Conservation (phyloP, 257 asterid species). For the Ballota nigra region DNA sequence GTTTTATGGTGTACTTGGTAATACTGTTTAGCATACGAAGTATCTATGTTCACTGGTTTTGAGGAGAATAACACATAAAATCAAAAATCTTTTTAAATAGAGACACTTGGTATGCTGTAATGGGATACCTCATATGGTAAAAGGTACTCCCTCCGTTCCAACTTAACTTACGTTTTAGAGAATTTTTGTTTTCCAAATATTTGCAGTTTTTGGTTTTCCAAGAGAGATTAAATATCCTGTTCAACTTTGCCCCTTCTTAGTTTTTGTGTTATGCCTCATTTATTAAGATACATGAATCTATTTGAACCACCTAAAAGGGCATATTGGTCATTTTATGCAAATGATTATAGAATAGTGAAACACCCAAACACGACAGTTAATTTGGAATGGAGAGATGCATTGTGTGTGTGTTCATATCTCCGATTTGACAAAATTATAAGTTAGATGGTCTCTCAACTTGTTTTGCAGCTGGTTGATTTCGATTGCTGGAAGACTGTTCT, state of each 20-base stretch:
- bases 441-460: conserved; percentile 12
- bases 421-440: not conserved
- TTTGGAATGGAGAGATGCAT: not conserved
- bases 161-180: too few relatives aligned
- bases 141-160: too few relatives aligned
- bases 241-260: too few relatives aligned
- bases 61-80: not conserved
- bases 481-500: conserved; percentile 62
- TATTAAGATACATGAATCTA: too few relatives aligned
- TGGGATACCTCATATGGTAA: not conserved
- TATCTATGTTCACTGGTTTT: not conserved
- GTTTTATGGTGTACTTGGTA: not conserved
- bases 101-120: not conserved
- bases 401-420: not conserved
- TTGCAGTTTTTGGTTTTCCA: too few relatives aligned
- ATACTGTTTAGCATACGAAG: not conserved
- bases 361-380: too few relatives aligned
- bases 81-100: not conserved
- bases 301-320: too few relatives aligned
- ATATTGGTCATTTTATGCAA: too few relatives aligned
- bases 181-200: too few relatives aligned
- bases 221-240: too few relatives aligned
- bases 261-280: too few relatives aligned
- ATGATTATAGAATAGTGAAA: too few relatives aligned
- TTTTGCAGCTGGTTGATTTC: conserved; percentile 50